Evolutionary conservation across 2,329 filamentous ascomycete genomes (phyloP).

Genomic region (Ophiostoma perfectum): DNA sequence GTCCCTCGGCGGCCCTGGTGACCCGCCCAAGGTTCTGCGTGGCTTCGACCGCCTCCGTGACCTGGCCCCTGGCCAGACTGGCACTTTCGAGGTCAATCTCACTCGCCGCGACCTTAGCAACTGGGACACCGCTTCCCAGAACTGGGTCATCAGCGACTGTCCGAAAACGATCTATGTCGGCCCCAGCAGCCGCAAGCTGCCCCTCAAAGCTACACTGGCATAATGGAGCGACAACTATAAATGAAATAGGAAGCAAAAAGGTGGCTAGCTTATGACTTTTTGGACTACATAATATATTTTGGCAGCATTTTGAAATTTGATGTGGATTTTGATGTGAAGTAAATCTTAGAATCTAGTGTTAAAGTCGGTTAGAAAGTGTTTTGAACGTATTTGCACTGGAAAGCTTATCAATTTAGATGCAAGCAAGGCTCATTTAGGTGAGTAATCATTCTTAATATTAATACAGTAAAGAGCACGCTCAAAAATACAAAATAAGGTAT

Average conservation of each 20-base stretch:
- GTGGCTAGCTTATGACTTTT: not conserved
- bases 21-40: slow-evolving; percentile 63
- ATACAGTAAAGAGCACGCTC: not conserved
- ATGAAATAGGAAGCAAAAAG: not conserved
- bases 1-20: slow-evolving; percentile 69
- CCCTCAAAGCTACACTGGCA: slow-evolving; percentile 35
- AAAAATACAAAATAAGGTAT: not conserved
- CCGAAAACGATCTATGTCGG: slow-evolving; percentile 53
- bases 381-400: not conserved
- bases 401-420: too few relatives aligned
- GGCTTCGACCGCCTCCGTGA: slow-evolving; percentile 69
- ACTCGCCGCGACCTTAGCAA: slow-evolving; percentile 79
- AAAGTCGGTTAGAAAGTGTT: not conserved
- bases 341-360: too few relatives aligned
- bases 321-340: not conserved
- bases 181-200: slow-evolving; percentile 51
- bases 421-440: too few relatives aligned
- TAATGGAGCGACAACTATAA: not conserved
- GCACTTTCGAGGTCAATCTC: slow-evolving; percentile 61
- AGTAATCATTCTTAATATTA: too few relatives aligned
- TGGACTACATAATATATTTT: not conserved
- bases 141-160: slow-evolving; percentile 64
- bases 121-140: slow-evolving; percentile 74
- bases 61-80: slow-evolving; percentile 63
- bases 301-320: not conserved